Evolutionary conservation across 139 green algal genomes (phyloP).

Genomic region (Helicosporidium sp.): DNA sequence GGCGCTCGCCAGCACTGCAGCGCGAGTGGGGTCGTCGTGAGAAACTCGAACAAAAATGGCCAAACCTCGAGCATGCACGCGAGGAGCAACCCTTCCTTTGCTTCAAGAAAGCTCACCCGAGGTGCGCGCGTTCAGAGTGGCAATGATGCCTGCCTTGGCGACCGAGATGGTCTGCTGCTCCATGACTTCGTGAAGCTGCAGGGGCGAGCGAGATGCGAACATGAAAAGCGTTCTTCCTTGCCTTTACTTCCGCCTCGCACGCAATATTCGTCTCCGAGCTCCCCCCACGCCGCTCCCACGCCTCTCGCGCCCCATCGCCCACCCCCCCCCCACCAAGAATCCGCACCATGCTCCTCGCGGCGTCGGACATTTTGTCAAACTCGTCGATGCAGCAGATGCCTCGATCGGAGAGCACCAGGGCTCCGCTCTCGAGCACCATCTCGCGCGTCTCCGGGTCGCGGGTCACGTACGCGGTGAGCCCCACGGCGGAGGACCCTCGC

Average conservation of each 20-base stretch:
- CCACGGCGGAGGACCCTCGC: slow-evolving; percentile 73
- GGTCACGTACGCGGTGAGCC: slow-evolving; percentile 89
- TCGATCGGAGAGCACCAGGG: slow-evolving; percentile 78
- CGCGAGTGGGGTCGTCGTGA: too few relatives aligned
- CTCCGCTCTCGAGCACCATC: slow-evolving; percentile 87
- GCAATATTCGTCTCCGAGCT: too few relatives aligned
- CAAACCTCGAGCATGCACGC: too few relatives aligned
- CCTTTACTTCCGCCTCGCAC: too few relatives aligned
- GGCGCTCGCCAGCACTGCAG: slow-evolving; percentile 40
- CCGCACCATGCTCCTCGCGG: slow-evolving; percentile 60
- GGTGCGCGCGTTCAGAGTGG: slow-evolving; percentile 86
- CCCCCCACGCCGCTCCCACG: too few relatives aligned
- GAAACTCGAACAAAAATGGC: too few relatives aligned
- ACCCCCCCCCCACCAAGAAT: not conserved
- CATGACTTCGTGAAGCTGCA: slow-evolving; percentile 87
- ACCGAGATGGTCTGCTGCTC: slow-evolving; percentile 97
- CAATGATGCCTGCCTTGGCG: slow-evolving; percentile 96
- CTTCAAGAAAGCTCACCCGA: slow-evolving; percentile 43
- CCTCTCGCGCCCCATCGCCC: too few relatives aligned
- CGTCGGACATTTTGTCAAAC: slow-evolving; percentile 97
- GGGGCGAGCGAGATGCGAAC: too few relatives aligned
- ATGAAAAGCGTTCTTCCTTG: too few relatives aligned
- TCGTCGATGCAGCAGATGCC: slow-evolving; percentile 98
- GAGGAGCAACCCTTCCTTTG: too few relatives aligned
- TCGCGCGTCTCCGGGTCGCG: slow-evolving; percentile 77